Evolutionary conservation across 306 rosid genomes (phyloP).

Genomic region (Vachellia collinsii): DNA sequence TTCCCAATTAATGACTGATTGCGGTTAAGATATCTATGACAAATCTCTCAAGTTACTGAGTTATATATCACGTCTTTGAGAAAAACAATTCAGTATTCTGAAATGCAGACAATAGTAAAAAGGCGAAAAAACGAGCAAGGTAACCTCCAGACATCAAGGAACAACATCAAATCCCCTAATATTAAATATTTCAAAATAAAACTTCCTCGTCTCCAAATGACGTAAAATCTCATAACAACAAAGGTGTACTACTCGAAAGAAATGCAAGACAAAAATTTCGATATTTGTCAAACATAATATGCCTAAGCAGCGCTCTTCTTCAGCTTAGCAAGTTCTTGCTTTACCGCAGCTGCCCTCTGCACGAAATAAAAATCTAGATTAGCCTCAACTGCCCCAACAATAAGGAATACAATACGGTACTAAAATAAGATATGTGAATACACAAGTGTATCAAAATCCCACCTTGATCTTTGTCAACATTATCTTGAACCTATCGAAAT

Average conservation of each 20-base stretch:
- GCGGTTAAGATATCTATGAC: too few relatives aligned
- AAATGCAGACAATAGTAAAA: neutral
- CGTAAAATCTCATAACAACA: slow-evolving; percentile 25
- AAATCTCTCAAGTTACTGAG: too few relatives aligned
- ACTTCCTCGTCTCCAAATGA: slow-evolving; percentile 12
- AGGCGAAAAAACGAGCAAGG: neutral
- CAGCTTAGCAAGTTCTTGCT: slow-evolving; percentile 82
- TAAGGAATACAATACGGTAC: neutral
- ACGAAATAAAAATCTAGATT: neutral
- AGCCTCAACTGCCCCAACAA: neutral
- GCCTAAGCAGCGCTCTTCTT: slow-evolving; percentile 67
- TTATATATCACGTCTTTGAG: too few relatives aligned
- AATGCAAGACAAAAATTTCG: slow-evolving; percentile 51
- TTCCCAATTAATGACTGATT: too few relatives aligned
- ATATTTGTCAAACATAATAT: neutral
- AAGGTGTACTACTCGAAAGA: slow-evolving; percentile 20
- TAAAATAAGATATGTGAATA: neutral
- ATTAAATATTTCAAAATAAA: slow-evolving; percentile 27
- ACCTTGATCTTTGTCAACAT: slow-evolving; percentile 98
- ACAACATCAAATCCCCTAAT: slow-evolving; percentile 5
- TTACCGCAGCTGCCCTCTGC: slow-evolving; percentile 88
- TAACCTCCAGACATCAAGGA: neutral
- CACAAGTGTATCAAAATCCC: neutral
- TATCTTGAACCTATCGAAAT: slow-evolving; percentile 91
- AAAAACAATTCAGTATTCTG: neutral